phyloP scores from a whole-genome alignment of 2,329 filamentous ascomycete species.

The Berkeleyomyces basicola region DNA sequence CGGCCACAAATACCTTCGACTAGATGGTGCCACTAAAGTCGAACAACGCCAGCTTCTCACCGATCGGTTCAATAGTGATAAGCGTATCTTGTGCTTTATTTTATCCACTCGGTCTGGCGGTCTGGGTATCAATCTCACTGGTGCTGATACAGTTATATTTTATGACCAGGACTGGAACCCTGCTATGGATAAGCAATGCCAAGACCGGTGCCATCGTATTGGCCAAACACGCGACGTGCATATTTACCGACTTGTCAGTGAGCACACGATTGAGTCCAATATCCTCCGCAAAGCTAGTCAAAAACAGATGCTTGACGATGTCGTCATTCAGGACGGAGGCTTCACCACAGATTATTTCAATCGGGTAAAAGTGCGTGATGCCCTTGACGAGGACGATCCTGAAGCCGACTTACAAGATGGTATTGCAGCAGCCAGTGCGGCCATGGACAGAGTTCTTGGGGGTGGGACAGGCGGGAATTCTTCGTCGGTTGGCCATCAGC shows the following conservation, averaged over 20 bases:
- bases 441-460: slow-evolving; percentile 71
- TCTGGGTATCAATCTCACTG: slow-evolving; percentile 88
- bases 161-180: slow-evolving; percentile 99
- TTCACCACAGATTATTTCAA: slow-evolving; percentile 97
- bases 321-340: slow-evolving; percentile 94
- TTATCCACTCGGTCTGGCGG: slow-evolving; percentile 87
- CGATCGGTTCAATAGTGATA: slow-evolving; percentile 91
- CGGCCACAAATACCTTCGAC: slow-evolving; percentile 85
- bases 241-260: slow-evolving; percentile 85
- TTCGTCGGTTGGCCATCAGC: slow-evolving; percentile 57
- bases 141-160: slow-evolving; percentile 94
- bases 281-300: slow-evolving; percentile 93
- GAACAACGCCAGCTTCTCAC: slow-evolving; percentile 91
- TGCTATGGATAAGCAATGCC: slow-evolving; percentile 98
- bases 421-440: slow-evolving; percentile 52
- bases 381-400: slow-evolving; percentile 6
- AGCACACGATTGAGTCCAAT: slow-evolving; percentile 94
- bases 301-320: slow-evolving; percentile 93
- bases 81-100: slow-evolving; percentile 86
- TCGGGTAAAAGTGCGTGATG: slow-evolving; percentile 35
- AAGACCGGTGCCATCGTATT: slow-evolving; percentile 92
- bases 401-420: slow-evolving; percentile 34
- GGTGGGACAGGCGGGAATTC: slow-evolving; percentile 26
- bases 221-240: slow-evolving; percentile 95
- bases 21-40: slow-evolving; percentile 92